phyloP scores from a whole-genome alignment of 345 rosid species.

The Populus simonii region DNA sequence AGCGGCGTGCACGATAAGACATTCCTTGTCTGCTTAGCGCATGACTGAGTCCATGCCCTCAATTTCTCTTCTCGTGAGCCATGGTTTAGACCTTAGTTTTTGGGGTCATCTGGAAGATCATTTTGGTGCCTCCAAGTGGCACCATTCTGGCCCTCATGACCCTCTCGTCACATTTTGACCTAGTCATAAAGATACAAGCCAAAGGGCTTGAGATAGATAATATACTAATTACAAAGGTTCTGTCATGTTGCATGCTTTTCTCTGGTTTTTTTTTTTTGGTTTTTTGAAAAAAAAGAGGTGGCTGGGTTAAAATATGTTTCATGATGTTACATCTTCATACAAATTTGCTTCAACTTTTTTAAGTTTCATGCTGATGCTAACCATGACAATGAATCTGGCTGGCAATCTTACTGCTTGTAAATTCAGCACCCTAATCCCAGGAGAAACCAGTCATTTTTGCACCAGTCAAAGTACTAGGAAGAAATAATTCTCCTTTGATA shows the following conservation, averaged over 20 bases:
- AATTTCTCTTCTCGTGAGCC: neutral
- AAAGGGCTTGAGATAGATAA: neutral
- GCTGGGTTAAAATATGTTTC: too few relatives aligned
- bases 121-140: conserved; percentile 50
- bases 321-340: too few relatives aligned
- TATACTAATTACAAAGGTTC: too few relatives aligned
- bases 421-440: neutral
- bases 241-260: too few relatives aligned
- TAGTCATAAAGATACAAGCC: neutral
- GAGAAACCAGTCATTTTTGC: conserved; percentile 1
- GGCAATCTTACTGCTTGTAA: neutral
- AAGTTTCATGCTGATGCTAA: neutral
- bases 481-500: conserved; percentile 2
- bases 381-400: too few relatives aligned
- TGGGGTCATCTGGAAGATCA: conserved; percentile 25
- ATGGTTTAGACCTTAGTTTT: conserved; percentile 20
- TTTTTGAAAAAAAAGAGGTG: too few relatives aligned
- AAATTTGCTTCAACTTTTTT: too few relatives aligned
- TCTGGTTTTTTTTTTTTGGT: too few relatives aligned
- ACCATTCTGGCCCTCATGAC: conserved; percentile 1
- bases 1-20: conserved; percentile 25
- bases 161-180: conserved; percentile 31
- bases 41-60: conserved; percentile 12
- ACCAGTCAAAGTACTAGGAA: conserved; percentile 12
- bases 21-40: neutral